Conservation (phyloP, 2,329 filamentous ascomycete species). For the Pleurostoma richardsiae region DNA sequence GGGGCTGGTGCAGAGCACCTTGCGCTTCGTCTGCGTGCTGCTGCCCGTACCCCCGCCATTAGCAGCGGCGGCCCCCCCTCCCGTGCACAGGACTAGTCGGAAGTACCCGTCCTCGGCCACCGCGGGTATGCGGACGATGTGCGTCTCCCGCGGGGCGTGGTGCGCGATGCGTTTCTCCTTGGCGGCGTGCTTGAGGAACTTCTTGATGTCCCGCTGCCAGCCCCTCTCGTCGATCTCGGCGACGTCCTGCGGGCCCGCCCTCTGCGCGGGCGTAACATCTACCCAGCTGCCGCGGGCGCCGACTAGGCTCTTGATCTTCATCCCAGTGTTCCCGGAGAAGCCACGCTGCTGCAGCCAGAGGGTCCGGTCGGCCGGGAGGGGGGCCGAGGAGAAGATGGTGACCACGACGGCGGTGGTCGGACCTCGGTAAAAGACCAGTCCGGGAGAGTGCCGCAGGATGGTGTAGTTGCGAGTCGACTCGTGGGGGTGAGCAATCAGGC, state of each 20-base stretch:
- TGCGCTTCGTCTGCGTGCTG: conserved; percentile 35
- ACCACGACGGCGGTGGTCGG: conserved; percentile 58
- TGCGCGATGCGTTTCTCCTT: conserved; percentile 31
- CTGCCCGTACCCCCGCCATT: conserved; percentile 8
- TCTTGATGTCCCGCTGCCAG: conserved; percentile 62
- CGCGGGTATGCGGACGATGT: conserved; percentile 59
- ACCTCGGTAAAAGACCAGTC: conserved; percentile 62
- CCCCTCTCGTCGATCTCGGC: conserved; percentile 54
- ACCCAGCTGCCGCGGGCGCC: conserved; percentile 58
- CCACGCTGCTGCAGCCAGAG: conserved; percentile 67
- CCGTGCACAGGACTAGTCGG: conserved; percentile 57
- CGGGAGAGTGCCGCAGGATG: conserved; percentile 61
- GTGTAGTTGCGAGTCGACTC: conserved; percentile 63
- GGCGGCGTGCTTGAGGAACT: conserved; percentile 54
- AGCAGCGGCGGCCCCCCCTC: conserved; percentile 13
- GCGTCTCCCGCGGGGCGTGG: conserved; percentile 33
- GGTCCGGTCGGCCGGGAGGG: conserved; percentile 51
- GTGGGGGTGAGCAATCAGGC: conserved; percentile 56
- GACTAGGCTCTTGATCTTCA: conserved; percentile 59
- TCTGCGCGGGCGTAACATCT: conserved; percentile 57
- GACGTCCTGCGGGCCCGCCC: conserved; percentile 41
- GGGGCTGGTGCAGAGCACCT: conserved; percentile 59
- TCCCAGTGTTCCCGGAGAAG: conserved; percentile 63
- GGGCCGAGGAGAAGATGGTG: conserved; percentile 52
- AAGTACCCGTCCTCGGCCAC: conserved; percentile 63